These are phyloP conservation scores for Hanseniaspora meyeri DNA, from an alignment of 805 yeast genomes.

Conservation along the genomic window DNA sequence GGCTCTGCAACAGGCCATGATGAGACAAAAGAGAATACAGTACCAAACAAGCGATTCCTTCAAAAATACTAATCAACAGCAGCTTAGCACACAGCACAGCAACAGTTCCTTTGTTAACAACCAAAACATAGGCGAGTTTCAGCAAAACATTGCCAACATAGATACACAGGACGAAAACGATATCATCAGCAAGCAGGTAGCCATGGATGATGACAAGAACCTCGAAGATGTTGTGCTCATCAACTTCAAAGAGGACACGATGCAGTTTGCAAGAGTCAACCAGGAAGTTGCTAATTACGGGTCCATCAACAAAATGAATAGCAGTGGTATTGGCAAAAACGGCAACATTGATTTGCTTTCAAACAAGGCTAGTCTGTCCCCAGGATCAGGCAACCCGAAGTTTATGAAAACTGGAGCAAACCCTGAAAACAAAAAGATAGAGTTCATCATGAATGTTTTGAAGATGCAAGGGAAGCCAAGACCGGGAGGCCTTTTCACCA, in stretches of 20 bases:
- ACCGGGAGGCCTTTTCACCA: neutral
- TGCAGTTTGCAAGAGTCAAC: neutral
- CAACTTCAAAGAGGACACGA: slow-evolving; percentile 9
- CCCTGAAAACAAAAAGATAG: neutral
- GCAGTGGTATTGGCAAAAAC: neutral
- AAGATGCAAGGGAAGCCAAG: slow-evolving; percentile 11
- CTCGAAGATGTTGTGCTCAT: slow-evolving; percentile 10
- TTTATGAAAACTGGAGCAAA: neutral
- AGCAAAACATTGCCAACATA: neutral
- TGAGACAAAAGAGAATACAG: slow-evolving; percentile 3
- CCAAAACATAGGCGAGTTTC: neutral
- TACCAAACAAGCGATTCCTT: neutral
- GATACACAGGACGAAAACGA: neutral
- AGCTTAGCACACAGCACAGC: neutral
- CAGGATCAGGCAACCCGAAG: neutral
- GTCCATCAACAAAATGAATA: neutral
- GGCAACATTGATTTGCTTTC: neutral
- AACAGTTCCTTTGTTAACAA: neutral
- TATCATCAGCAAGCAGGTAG: neutral
- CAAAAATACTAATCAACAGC: neutral
- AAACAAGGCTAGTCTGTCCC: neutral
- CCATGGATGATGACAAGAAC: neutral
- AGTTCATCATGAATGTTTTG: neutral
- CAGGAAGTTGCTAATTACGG: slow-evolving; percentile 9
- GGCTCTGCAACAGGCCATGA: neutral